phyloP scores from a whole-genome alignment of 768 basidiomycete genomes.

The Serendipita vermifera region DNA sequence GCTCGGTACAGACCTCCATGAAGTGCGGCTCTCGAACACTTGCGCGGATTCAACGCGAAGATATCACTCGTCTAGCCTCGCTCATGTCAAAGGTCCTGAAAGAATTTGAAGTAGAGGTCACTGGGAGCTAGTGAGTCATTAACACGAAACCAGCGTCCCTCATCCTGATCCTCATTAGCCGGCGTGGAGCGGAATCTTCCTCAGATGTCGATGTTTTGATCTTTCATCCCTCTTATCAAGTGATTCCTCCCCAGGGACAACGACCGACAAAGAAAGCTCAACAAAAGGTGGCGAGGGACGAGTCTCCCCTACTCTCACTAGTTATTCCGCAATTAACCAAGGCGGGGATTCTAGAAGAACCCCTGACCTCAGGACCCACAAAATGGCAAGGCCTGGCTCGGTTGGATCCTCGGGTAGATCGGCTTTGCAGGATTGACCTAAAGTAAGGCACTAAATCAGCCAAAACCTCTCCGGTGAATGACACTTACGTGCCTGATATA shows the following conservation, averaged over 20 bases:
- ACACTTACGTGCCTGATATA: constrained; percentile 11
- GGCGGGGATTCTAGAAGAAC: constrained; percentile 34
- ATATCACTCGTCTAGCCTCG: constrained; percentile 26
- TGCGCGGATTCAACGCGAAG: constrained; percentile 25
- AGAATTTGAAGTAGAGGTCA: constrained; percentile 37
- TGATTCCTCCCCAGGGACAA: constrained; percentile 28
- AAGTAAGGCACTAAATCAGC: constrained; percentile 15
- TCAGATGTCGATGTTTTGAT: constrained; percentile 33
- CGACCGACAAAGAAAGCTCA: not conserved
- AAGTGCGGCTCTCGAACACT: constrained; percentile 32
- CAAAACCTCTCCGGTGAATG: not conserved
- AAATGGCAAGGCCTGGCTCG: constrained; percentile 40
- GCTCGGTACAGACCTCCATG: constrained; percentile 27
- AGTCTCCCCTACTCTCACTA: constrained; percentile 25
- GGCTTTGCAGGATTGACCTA: constrained; percentile 20
- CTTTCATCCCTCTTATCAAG: constrained; percentile 33
- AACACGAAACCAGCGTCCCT: not conserved
- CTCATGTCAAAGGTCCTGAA: constrained; percentile 31
- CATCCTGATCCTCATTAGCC: constrained; percentile 25
- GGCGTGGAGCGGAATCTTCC: constrained; percentile 30
- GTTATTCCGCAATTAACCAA: constrained; percentile 32
- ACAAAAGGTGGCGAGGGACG: not conserved
- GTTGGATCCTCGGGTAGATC: constrained; percentile 17
- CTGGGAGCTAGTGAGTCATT: constrained; percentile 43
- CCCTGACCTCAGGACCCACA: constrained; percentile 22